phyloP scores from a whole-genome alignment of 2,329 filamentous ascomycete species.

The Venturia pyrina region DNA sequence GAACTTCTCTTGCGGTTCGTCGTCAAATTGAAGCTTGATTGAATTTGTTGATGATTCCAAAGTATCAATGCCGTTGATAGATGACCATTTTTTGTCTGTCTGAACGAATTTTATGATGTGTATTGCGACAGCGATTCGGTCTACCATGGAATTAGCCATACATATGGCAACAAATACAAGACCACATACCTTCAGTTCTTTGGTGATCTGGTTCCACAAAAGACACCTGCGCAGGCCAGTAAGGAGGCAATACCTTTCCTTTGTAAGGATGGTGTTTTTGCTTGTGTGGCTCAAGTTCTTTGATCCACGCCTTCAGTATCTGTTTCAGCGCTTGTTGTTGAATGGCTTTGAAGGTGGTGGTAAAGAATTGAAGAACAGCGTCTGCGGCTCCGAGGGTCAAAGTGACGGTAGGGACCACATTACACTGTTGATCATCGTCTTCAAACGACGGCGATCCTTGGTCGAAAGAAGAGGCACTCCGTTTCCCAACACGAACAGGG shows the following conservation, averaged over 20 bases:
- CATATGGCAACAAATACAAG: not conserved
- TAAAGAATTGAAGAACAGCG: constrained; percentile 50
- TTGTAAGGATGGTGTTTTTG: constrained; percentile 64
- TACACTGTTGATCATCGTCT: constrained; percentile 14
- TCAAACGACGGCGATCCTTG: constrained; percentile 3
- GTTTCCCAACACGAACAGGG: not conserved
- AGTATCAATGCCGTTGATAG: not conserved
- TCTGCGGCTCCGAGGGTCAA: constrained; percentile 41
- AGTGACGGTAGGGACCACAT: not conserved
- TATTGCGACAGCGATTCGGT: constrained; percentile 6
- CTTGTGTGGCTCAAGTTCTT: constrained; percentile 66
- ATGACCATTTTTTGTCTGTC: not conserved
- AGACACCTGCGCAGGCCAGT: constrained; percentile 39
- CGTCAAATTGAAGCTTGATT: constrained; percentile 1
- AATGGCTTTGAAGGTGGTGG: constrained; percentile 51
- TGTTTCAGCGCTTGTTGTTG: constrained; percentile 64
- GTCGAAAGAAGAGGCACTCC: not conserved
- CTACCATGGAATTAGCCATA: not conserved
- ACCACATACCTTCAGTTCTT: constrained; percentile 48
- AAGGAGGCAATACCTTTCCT: constrained; percentile 28
- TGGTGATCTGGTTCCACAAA: constrained; percentile 69
- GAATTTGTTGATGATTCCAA: constrained; percentile 1
- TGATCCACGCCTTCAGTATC: constrained; percentile 67
- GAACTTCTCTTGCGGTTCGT: constrained; percentile 4
- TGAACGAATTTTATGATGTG: constrained; percentile 5